Evolutionary conservation across 2,329 filamentous ascomycete species (phyloP).

Genomic region (Colletotrichum sp.): DNA sequence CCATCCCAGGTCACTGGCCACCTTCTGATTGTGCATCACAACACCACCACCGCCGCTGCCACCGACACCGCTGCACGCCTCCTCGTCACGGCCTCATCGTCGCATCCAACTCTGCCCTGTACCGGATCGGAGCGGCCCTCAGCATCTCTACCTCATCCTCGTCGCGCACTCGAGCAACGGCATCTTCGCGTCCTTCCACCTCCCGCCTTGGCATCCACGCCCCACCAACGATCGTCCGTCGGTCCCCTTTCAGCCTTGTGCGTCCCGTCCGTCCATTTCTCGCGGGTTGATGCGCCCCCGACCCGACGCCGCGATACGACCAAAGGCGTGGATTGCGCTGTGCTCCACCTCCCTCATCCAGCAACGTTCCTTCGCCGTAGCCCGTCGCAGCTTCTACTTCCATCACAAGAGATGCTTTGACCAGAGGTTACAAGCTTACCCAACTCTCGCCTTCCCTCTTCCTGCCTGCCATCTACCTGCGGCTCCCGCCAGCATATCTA

Average conservation of each 20-base stretch:
- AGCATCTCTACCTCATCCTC: background rate
- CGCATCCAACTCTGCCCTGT: background rate
- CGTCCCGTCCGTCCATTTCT: background rate
- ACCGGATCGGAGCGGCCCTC: background rate
- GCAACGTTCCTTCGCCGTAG: background rate
- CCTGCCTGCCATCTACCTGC: background rate
- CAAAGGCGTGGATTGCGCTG: slow-evolving; percentile 14
- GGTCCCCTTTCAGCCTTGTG: slow-evolving; percentile 16
- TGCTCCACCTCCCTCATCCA: background rate
- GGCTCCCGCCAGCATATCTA: background rate
- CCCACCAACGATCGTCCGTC: slow-evolving; percentile 15
- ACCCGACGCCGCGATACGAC: background rate
- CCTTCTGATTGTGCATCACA: background rate
- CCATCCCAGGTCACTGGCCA: background rate
- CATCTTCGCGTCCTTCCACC: background rate
- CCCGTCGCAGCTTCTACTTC: background rate
- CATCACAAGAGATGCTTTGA: slow-evolving; percentile 13
- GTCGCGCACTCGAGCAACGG: background rate
- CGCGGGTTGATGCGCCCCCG: slow-evolving; percentile 1
- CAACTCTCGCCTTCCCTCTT: background rate
- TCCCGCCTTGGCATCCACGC: slow-evolving; percentile 15
- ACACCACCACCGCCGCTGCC: background rate
- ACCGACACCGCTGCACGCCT: background rate
- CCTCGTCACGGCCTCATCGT: background rate
- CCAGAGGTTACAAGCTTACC: background rate